phyloP scores from a whole-genome alignment of 345 rosid genomes.

The Brassica juncea region DNA sequence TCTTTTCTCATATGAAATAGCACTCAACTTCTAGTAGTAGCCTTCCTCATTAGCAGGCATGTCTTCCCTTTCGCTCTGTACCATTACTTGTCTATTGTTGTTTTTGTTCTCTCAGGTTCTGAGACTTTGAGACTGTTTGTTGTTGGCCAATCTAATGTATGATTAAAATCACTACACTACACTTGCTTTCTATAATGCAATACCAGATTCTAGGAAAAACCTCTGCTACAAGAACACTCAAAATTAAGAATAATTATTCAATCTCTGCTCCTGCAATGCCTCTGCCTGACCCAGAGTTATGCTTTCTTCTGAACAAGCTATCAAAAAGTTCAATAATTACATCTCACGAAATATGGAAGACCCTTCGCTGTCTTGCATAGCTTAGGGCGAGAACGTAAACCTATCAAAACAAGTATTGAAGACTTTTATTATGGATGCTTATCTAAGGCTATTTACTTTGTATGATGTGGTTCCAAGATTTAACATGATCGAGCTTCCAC shows the following conservation, averaged over 20 bases:
- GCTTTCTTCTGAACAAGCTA: conserved; percentile 2
- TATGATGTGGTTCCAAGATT: no score
- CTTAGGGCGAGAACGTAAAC: no score
- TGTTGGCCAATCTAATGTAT: conserved; percentile 16
- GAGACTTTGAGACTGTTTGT: conserved; percentile 24
- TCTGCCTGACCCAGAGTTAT: conserved; percentile 10
- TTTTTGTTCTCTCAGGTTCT: conserved; percentile 18
- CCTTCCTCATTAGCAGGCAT: conserved; percentile 4
- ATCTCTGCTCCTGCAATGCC: neutral
- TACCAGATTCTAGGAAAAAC: neutral
- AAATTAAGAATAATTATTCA: neutral
- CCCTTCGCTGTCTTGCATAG: no score
- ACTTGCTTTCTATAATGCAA: neutral
- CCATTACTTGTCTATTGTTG: conserved; percentile 4
- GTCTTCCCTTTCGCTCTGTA: conserved; percentile 10
- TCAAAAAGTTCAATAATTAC: neutral
- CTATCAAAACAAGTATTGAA: no score
- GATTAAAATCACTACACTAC: neutral
- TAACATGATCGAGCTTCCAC: no score
- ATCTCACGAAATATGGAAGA: no score
- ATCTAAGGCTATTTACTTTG: no score
- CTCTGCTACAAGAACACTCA: conserved; percentile 5
- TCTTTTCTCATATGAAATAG: neutral
- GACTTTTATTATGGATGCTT: no score
- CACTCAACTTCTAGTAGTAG: conserved; percentile 5